Evolutionary conservation across 768 basidiomycete species (phyloP).

Genomic region (Boletus pseudo-olivaceus): DNA sequence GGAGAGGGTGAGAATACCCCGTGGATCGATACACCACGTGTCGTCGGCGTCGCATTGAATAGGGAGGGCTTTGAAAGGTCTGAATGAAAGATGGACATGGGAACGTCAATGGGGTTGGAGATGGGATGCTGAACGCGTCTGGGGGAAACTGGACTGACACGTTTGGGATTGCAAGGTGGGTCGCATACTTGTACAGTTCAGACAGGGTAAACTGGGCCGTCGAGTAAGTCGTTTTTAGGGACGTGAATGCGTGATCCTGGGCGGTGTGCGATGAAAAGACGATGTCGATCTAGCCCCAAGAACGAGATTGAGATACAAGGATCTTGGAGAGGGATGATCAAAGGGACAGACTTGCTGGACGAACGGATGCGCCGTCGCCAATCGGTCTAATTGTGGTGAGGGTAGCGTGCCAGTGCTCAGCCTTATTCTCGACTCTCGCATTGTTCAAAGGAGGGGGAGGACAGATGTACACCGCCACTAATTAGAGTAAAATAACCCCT

Average conservation of each 20-base stretch:
- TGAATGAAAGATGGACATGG: conserved; percentile 14
- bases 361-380: conserved; percentile 47
- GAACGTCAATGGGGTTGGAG: neutral
- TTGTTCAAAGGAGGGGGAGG: neutral
- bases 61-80: conserved; percentile 37
- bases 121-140: neutral
- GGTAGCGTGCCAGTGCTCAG: conserved; percentile 21
- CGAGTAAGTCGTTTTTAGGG: conserved; percentile 42
- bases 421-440: conserved; percentile 17
- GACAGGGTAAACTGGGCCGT: conserved; percentile 43
- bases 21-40: conserved; percentile 67
- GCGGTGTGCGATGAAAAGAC: conserved; percentile 47
- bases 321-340: neutral
- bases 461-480: conserved; percentile 16
- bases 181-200: conserved; percentile 41
- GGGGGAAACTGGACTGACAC: conserved; percentile 9
- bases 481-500: neutral
- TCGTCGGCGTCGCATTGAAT: conserved; percentile 41
- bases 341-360: conserved; percentile 45
- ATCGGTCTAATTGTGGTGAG: conserved; percentile 30
- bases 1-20: conserved; percentile 55
- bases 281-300: conserved; percentile 51
- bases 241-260: conserved; percentile 39
- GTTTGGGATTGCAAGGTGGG: conserved; percentile 16
- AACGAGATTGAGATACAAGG: conserved; percentile 5